Percentiles rank a stretch among this genome's conserved stretches.
Conservation (phyloP, 768 basidiomycete genomes). For the Tricholoma saponaceum region DNA sequence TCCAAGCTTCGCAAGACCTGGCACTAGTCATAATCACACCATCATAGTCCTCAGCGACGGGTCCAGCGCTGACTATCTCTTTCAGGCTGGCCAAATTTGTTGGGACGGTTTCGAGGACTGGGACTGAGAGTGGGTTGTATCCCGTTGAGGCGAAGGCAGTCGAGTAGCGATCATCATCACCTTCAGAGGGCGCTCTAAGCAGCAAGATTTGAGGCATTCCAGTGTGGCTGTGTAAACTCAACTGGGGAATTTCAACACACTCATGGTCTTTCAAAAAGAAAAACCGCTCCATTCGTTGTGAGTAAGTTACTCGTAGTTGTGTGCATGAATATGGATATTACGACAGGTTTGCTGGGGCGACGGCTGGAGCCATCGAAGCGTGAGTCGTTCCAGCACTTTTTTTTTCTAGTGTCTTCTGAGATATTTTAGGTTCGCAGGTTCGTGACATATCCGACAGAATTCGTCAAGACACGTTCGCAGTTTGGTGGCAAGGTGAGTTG, state of each 20-base stretch:
- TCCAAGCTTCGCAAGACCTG: slow-evolving; percentile 73
- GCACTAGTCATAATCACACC: slow-evolving; percentile 81
- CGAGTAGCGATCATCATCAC: slow-evolving; percentile 58
- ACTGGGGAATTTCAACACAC: background rate
- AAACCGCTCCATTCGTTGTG: slow-evolving; percentile 80
- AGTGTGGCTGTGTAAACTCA: background rate
- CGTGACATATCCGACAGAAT: slow-evolving; percentile 87
- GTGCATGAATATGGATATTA: background rate
- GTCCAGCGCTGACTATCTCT: slow-evolving; percentile 36
- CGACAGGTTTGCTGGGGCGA: slow-evolving; percentile 73
- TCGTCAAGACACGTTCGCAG: slow-evolving; percentile 91
- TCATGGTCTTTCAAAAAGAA: slow-evolving; percentile 60
- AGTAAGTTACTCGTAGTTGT: slow-evolving; percentile 8
- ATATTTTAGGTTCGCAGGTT: slow-evolving; percentile 50
- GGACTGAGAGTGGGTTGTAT: slow-evolving; percentile 55
- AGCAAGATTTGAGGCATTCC: slow-evolving; percentile 38
- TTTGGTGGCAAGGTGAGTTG: slow-evolving; percentile 70
- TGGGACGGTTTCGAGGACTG: slow-evolving; percentile 66
- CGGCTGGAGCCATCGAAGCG: slow-evolving; percentile 93
- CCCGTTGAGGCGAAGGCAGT: slow-evolving; percentile 39
- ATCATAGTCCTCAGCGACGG: slow-evolving; percentile 25
- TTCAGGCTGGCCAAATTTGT: slow-evolving; percentile 45
- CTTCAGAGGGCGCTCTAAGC: slow-evolving; percentile 36
- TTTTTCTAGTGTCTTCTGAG: slow-evolving; percentile 22
- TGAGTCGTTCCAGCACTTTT: slow-evolving; percentile 35